A percentile compares a stretch with the other conserved stretches of the same genome.
These are phyloP conservation scores for Kingdonia uniflora DNA, from an alignment of 164 flowering plant species.

Conservation along the genomic window DNA sequence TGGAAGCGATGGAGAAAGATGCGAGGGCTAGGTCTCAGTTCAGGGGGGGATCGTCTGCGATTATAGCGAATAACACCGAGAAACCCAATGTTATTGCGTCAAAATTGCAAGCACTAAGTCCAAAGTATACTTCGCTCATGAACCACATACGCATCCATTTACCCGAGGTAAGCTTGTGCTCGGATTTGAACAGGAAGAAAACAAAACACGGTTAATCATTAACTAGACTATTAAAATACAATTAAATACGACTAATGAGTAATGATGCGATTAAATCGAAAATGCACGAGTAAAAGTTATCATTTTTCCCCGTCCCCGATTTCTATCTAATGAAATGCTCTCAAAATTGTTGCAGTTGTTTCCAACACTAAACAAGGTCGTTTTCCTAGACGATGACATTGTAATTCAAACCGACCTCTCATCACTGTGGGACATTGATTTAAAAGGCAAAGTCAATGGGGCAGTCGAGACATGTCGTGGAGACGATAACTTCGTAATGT, in stretches of 20 bases:
- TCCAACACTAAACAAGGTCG: constrained; percentile 80
- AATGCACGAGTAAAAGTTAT: too few relatives aligned
- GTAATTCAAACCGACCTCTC: constrained; percentile 87
- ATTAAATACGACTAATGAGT: too few relatives aligned
- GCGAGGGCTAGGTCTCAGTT: constrained; percentile 65
- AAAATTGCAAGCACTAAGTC: constrained; percentile 88
- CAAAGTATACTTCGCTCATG: constrained; percentile 90
- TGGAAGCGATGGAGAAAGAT: constrained; percentile 98
- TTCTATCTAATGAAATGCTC: too few relatives aligned
- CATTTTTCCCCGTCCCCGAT: too few relatives aligned
- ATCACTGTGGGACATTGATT: constrained; percentile 86
- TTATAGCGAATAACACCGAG: constrained; percentile 58
- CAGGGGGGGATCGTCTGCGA: constrained; percentile 85
- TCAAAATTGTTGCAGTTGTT: constrained; percentile 50
- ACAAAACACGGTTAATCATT: too few relatives aligned
- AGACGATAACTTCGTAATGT: constrained; percentile 84
- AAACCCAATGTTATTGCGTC: constrained; percentile 77
- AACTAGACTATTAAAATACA: too few relatives aligned
- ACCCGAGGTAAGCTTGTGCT: constrained; percentile 99
- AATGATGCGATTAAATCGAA: too few relatives aligned
- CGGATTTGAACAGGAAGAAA: too few relatives aligned
- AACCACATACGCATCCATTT: constrained; percentile 86
- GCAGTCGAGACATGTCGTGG: constrained; percentile 98
- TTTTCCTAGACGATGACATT: constrained; percentile 90
- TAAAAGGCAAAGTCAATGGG: constrained; percentile 91